Conservation (phyloP, 805 yeast species). For the Starmerella floris region DNA sequence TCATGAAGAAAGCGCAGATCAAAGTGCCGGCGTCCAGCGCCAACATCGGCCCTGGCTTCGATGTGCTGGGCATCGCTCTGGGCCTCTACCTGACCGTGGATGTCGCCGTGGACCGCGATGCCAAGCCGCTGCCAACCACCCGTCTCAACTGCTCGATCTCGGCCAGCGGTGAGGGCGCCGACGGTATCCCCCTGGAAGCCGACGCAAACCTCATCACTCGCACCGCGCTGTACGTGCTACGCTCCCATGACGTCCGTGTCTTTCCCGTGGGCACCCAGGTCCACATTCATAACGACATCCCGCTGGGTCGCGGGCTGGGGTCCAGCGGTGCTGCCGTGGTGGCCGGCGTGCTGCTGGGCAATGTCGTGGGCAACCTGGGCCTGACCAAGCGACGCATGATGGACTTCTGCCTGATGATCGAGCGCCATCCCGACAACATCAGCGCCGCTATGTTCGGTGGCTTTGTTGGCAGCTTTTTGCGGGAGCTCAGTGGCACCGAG, state of each 20-base stretch:
- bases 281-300: slow-evolving; percentile 79
- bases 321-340: slow-evolving; percentile 98
- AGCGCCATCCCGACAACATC: slow-evolving; percentile 95
- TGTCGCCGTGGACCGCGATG: slow-evolving; percentile 47
- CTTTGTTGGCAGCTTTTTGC: slow-evolving; percentile 85
- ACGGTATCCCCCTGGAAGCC: slow-evolving; percentile 60
- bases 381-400: slow-evolving; percentile 70
- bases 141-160: slow-evolving; percentile 44
- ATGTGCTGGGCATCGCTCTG: slow-evolving; percentile 86
- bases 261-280: slow-evolving; percentile 79
- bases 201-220: slow-evolving; percentile 79
- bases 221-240: slow-evolving; percentile 80
- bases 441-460: slow-evolving; percentile 99
- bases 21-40: slow-evolving; percentile 87
- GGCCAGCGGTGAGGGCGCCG: slow-evolving; percentile 71
- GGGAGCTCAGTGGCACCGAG: slow-evolving; percentile 64
- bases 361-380: slow-evolving; percentile 62
- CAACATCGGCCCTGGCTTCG: slow-evolving; percentile 97
- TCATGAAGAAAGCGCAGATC: slow-evolving; percentile 19
- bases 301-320: slow-evolving; percentile 92
- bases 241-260: slow-evolving; percentile 59
- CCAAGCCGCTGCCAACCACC: slow-evolving; percentile 32
- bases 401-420: slow-evolving; percentile 92
- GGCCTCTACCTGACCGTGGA: slow-evolving; percentile 56
- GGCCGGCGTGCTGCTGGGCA: slow-evolving; percentile 86